phyloP scores from a whole-genome alignment of 352 stramenopile species.

The Globisporangium barbulae region DNA sequence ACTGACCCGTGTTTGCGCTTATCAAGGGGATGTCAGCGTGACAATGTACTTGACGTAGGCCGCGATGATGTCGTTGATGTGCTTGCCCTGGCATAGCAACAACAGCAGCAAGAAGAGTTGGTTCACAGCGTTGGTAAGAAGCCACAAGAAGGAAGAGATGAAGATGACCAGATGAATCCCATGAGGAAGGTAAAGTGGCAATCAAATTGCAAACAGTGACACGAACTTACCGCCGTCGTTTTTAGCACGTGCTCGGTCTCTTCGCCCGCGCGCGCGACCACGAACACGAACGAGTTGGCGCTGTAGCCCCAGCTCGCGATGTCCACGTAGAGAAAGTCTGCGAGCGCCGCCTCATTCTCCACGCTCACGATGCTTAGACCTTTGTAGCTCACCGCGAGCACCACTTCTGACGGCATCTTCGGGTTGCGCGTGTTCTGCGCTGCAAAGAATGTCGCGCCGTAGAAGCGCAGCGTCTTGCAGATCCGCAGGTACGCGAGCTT shows the following conservation, averaged over 20 bases:
- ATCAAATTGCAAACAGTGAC: neutral
- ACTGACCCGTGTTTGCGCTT: neutral
- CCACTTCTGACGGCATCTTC: slow-evolving; percentile 44
- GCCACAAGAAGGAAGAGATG: neutral
- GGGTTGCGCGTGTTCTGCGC: slow-evolving; percentile 48
- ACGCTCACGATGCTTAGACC: slow-evolving; percentile 59
- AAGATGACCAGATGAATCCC: neutral
- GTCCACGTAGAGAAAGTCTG: slow-evolving; percentile 61
- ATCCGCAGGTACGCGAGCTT: slow-evolving; percentile 57
- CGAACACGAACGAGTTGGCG: slow-evolving; percentile 77
- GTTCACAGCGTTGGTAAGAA: neutral
- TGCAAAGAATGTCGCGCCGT: slow-evolving; percentile 69
- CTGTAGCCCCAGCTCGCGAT: slow-evolving; percentile 82
- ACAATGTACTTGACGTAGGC: slow-evolving; percentile 57
- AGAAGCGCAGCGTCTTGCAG: slow-evolving; percentile 60
- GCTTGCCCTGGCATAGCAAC: slow-evolving; percentile 29
- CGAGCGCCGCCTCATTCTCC: slow-evolving; percentile 53
- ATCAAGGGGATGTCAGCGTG: slow-evolving; percentile 18
- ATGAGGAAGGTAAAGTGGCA: neutral
- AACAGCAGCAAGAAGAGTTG: neutral
- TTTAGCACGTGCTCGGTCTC: slow-evolving; percentile 53
- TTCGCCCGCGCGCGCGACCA: slow-evolving; percentile 29
- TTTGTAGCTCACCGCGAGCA: slow-evolving; percentile 64
- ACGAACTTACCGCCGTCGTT: slow-evolving; percentile 30
- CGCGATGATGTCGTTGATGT: slow-evolving; percentile 52